Percentiles rank a stretch among this genome's conserved stretches.
These are phyloP conservation scores for Lyophyllum shimeji DNA, from an alignment of 768 basidiomycete species.

Conservation along the genomic window DNA sequence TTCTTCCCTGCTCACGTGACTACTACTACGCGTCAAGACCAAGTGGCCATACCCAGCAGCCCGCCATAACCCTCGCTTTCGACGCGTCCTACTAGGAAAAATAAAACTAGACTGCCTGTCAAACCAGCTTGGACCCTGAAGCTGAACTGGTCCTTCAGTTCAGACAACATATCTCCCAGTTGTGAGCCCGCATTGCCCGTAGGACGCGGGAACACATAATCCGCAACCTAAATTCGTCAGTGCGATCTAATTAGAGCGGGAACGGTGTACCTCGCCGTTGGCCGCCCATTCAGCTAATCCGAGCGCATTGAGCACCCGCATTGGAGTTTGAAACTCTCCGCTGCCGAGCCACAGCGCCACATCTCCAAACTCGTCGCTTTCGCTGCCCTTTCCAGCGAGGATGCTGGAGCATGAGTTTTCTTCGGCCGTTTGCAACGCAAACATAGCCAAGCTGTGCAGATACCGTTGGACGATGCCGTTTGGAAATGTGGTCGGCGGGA, in stretches of 20 bases:
- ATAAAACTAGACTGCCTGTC: slow-evolving; percentile 29
- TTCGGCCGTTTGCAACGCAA: slow-evolving; percentile 39
- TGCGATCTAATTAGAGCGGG: not conserved
- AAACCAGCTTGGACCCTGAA: slow-evolving; percentile 22
- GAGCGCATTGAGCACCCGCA: slow-evolving; percentile 31
- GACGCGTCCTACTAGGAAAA: slow-evolving; percentile 36
- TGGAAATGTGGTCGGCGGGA: slow-evolving; percentile 10
- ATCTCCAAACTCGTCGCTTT: slow-evolving; percentile 58
- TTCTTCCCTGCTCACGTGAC: slow-evolving; percentile 8
- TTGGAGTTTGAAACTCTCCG: slow-evolving; percentile 29
- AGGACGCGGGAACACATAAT: not conserved
- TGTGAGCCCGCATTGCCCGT: slow-evolving; percentile 1
- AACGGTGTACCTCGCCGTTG: slow-evolving; percentile 6
- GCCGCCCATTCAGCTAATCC: slow-evolving; percentile 26
- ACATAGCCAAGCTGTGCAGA: slow-evolving; percentile 34
- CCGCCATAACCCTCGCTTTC: slow-evolving; percentile 32
- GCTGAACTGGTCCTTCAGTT: slow-evolving; percentile 22
- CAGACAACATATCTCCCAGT: not conserved
- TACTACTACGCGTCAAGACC: slow-evolving; percentile 19
- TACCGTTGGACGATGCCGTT: slow-evolving; percentile 11
- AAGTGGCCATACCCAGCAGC: slow-evolving; percentile 34
- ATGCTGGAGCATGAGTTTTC: slow-evolving; percentile 48
- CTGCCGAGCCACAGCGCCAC: slow-evolving; percentile 51
- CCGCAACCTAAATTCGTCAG: not conserved
- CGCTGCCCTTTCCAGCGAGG: slow-evolving; percentile 51